phyloP scores from a whole-genome alignment of 2,329 filamentous ascomycete genomes.

The Epichloe typhina region DNA sequence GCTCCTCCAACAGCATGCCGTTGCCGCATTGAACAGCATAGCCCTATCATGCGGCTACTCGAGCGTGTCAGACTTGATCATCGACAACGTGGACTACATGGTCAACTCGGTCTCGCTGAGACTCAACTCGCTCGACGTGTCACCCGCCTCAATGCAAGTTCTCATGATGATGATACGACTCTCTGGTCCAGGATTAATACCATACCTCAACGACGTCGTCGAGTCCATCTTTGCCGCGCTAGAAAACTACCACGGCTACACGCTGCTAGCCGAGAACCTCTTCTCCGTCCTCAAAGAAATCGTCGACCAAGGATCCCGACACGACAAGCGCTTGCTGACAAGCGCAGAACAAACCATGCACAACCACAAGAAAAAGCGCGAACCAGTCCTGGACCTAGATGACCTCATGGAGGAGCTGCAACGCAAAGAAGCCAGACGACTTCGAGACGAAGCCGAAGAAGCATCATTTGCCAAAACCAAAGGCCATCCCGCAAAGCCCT shows the following conservation, averaged over 20 bases:
- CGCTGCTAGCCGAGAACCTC: constrained; percentile 68
- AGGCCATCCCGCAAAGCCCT: constrained; percentile 22
- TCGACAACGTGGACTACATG: constrained; percentile 92
- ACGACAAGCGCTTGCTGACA: constrained; percentile 34
- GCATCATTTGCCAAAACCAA: constrained; percentile 7
- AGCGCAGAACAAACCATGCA: constrained; percentile 21
- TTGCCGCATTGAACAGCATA: constrained; percentile 71
- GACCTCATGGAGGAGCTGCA: constrained; percentile 47
- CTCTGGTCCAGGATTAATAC: constrained; percentile 67
- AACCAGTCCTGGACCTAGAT: constrained; percentile 23
- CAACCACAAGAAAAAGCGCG: constrained; percentile 29
- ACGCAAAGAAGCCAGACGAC: constrained; percentile 31
- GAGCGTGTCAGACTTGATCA: constrained; percentile 63
- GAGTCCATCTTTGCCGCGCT: constrained; percentile 83
- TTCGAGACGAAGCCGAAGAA: constrained; percentile 22
- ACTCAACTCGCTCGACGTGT: constrained; percentile 84
- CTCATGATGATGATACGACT: constrained; percentile 88
- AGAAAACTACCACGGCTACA: constrained; percentile 93
- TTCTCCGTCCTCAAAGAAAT: constrained; percentile 75
- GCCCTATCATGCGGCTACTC: constrained; percentile 61
- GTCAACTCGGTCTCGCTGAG: constrained; percentile 84
- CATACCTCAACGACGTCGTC: constrained; percentile 84
- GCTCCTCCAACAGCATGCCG: constrained; percentile 64
- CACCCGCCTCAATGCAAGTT: constrained; percentile 80
- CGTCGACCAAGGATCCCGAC: constrained; percentile 65